Percentiles rank a stretch among this genome's conserved stretches.
Evolutionary conservation across 2,329 filamentous ascomycete genomes (phyloP).

Genomic region (Chaetomium sp.): DNA sequence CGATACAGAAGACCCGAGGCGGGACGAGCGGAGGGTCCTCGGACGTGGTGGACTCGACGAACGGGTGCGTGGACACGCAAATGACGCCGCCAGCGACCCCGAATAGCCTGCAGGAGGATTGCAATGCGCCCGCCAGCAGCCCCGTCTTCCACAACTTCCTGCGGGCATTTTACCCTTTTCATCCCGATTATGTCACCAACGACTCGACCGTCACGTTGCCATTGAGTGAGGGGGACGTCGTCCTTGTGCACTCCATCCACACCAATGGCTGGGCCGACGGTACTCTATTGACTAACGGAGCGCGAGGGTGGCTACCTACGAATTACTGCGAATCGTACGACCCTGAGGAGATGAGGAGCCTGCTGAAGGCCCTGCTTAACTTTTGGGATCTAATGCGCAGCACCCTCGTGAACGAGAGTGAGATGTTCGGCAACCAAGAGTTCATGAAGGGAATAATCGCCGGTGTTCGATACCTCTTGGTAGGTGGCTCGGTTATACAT

Average conservation of each 20-base stretch:
- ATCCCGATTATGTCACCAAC: conserved; percentile 74
- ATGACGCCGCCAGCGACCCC: conserved; percentile 80
- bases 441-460: conserved; percentile 94
- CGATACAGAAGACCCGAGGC: conserved; percentile 51
- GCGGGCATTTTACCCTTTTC: conserved; percentile 90
- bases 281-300: conserved; percentile 81
- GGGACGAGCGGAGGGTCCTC: conserved; percentile 37
- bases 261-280: conserved; percentile 99
- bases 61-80: conserved; percentile 56
- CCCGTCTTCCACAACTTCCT: conserved; percentile 89
- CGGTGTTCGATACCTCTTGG: conserved; percentile 85
- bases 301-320: conserved; percentile 92
- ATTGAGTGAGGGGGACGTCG: conserved; percentile 85
- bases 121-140: conserved; percentile 45
- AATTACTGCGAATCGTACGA: conserved; percentile 98
- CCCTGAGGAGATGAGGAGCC: conserved; percentile 78
- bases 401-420: conserved; percentile 71
- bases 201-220: conserved; percentile 87
- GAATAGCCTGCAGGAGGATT: conserved; percentile 65
- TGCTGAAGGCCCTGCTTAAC: conserved; percentile 83
- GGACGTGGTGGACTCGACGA: conserved; percentile 26
- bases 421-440: conserved; percentile 86
- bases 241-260: conserved; percentile 94
- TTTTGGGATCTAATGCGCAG: conserved; percentile 90
- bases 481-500: conserved; percentile 51